These are phyloP conservation scores for Aspergillus tamarii DNA, from an alignment of 2,329 filamentous ascomycete genomes.

Conservation along the genomic window DNA sequence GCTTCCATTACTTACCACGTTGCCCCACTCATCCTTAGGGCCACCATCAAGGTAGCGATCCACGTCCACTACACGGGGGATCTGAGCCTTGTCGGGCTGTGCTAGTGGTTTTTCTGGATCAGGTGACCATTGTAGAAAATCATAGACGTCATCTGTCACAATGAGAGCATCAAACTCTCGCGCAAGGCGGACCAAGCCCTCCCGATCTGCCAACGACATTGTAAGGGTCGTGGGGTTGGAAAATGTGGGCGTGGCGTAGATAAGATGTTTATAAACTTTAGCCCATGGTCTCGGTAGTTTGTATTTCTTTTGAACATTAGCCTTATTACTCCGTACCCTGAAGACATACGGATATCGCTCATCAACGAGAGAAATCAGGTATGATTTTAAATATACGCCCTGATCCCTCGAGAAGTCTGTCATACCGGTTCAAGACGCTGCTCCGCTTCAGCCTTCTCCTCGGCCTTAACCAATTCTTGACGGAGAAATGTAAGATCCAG, in stretches of 20 bases:
- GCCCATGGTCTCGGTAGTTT: conserved; percentile 64
- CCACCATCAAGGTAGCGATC: conserved; percentile 69
- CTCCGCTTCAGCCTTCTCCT: conserved; percentile 45
- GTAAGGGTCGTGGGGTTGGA: conserved; percentile 86
- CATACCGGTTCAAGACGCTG: conserved; percentile 50
- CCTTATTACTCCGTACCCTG: not conserved
- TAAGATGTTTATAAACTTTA: conserved; percentile 83
- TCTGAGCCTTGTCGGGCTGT: conserved; percentile 43
- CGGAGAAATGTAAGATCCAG: conserved; percentile 68
- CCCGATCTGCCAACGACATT: conserved; percentile 70
- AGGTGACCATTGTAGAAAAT: conserved; percentile 79
- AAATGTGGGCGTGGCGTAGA: conserved; percentile 88
- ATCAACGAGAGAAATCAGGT: not conserved
- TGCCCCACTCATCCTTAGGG: conserved; percentile 69
- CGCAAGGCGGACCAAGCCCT: conserved; percentile 73
- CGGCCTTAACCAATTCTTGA: conserved; percentile 53
- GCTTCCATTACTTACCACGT: conserved; percentile 81
- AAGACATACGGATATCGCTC: not conserved
- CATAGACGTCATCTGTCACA: conserved; percentile 90
- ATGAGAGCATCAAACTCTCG: conserved; percentile 80
- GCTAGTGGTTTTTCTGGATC: conserved; percentile 23
- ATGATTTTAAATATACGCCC: not conserved
- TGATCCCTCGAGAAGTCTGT: not conserved
- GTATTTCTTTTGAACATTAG: conserved; percentile 44
- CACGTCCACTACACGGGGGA: conserved; percentile 78